phyloP scores from a whole-genome alignment of 2,329 filamentous ascomycete species.

The Chrysoporthe puriensis region DNA sequence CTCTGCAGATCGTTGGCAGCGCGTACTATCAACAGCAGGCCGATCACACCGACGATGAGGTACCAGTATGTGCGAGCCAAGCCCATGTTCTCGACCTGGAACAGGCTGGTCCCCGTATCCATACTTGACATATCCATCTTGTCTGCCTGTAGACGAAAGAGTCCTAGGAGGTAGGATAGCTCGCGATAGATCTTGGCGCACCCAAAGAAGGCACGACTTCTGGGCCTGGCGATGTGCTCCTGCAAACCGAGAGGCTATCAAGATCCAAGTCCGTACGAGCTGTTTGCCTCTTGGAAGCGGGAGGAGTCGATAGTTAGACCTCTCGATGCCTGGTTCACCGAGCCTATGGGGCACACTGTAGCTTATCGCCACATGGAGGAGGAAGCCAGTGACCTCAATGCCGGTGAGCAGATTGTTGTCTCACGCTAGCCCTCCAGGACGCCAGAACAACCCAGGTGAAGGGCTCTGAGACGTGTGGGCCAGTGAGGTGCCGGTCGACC shows the following conservation, averaged over 20 bases:
- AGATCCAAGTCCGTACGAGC: neutral
- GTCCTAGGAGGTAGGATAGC: neutral
- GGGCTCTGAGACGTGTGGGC: neutral
- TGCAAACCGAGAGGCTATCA: neutral
- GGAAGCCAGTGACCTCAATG: neutral
- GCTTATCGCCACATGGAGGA: neutral
- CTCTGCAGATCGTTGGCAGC: slow-evolving; percentile 48
- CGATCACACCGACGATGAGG: slow-evolving; percentile 54
- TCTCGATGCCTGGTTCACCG: neutral
- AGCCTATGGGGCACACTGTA: neutral
- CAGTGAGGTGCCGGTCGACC: neutral
- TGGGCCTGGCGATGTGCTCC: slow-evolving; percentile 11
- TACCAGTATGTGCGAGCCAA: slow-evolving; percentile 64
- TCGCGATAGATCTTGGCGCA: neutral
- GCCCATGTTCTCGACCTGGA: slow-evolving; percentile 50
- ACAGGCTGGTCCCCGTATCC: slow-evolving; percentile 44
- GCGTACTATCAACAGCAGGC: slow-evolving; percentile 45
- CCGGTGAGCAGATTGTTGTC: neutral
- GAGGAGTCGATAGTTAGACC: slow-evolving; percentile 3
- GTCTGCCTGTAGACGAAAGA: slow-evolving; percentile 8
- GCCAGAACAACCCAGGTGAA: neutral
- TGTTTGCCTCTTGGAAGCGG: neutral
- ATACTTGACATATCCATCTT: slow-evolving; percentile 39
- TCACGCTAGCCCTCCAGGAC: neutral
- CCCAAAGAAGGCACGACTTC: neutral